A percentile compares a stretch with the other conserved stretches of the same genome.
These are phyloP conservation scores for Verbena officinalis DNA, from an alignment of 257 asterid genomes.

Conservation along the genomic window DNA sequence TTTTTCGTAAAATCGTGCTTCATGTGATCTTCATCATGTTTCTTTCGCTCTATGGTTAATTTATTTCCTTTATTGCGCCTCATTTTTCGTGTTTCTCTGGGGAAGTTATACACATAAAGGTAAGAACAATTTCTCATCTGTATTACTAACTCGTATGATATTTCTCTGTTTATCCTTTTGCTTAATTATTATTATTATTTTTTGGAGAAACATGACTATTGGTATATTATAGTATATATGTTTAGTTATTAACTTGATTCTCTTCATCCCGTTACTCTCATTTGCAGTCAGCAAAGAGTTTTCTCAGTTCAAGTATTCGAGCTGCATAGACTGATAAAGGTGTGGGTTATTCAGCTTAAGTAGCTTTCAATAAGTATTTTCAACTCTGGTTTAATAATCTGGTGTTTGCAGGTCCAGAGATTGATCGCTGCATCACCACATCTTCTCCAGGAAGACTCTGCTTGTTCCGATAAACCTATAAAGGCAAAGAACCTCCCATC, in stretches of 20 bases:
- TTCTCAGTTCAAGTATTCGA: constrained; percentile 97
- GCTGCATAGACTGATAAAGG: constrained; percentile 92
- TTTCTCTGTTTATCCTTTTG: constrained; percentile 2
- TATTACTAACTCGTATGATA: neutral
- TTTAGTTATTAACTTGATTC: neutral
- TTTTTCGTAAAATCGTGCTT: neutral
- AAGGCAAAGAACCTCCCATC: constrained; percentile 52
- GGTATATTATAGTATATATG: neutral
- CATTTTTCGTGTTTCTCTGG: neutral
- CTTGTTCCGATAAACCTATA: constrained; percentile 44
- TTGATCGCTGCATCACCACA: constrained; percentile 70
- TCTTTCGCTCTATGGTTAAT: constrained; percentile 12
- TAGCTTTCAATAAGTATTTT: neutral
- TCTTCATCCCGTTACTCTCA: neutral
- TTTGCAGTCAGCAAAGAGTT: constrained; percentile 78
- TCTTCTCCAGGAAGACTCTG: constrained; percentile 53
- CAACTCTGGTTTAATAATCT: neutral
- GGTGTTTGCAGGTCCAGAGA: constrained; percentile 69
- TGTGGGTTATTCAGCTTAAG: constrained; percentile 24
- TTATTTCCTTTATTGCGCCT: neutral
- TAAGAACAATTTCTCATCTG: neutral
- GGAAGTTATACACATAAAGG: neutral
- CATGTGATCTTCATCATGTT: neutral
- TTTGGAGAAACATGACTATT: neutral
- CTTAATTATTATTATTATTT: neutral